phyloP scores from a whole-genome alignment of 2,329 filamentous ascomycete species.

The Cryoendolithus antarcticus region DNA sequence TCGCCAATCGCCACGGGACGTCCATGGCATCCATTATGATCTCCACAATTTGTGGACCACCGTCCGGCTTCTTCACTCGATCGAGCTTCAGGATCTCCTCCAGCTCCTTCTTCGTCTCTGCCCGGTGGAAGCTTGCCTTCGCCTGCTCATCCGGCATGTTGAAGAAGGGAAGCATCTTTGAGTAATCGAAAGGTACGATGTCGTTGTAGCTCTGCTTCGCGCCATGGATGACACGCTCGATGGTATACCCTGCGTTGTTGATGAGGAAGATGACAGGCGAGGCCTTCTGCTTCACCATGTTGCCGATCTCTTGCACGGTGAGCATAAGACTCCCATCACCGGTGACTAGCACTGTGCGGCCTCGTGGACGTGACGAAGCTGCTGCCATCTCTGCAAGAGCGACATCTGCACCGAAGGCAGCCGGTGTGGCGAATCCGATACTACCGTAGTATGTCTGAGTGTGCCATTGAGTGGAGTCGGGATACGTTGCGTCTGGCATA shows the following conservation, averaged over 20 bases:
- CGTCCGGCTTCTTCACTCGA: constrained; percentile 18
- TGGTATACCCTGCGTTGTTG: constrained; percentile 36
- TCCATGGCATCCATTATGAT: constrained; percentile 29
- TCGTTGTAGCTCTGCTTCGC: constrained; percentile 42
- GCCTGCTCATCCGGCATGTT: constrained; percentile 19
- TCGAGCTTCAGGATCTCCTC: constrained; percentile 22
- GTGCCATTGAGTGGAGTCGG: constrained; percentile 16
- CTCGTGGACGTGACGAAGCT: constrained; percentile 19
- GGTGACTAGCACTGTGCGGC: constrained; percentile 52
- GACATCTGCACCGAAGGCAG: constrained; percentile 29
- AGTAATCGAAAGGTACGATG: constrained; percentile 27
- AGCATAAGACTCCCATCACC: constrained; percentile 54
- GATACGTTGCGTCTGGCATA: constrained; percentile 19
- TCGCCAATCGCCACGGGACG: constrained; percentile 25
- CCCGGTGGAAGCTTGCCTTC: constrained; percentile 23
- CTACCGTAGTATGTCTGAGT: constrained; percentile 33
- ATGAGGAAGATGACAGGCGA: constrained; percentile 30
- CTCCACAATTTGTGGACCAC: constrained; percentile 28
- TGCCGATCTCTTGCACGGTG: constrained; percentile 54
- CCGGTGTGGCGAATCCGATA: constrained; percentile 32
- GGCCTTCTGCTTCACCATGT: constrained; percentile 39
- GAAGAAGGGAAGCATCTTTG: constrained; percentile 29
- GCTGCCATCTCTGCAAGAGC: constrained; percentile 39
- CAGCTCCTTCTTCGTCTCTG: constrained; percentile 27
- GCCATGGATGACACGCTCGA: constrained; percentile 36